Evolutionary conservation across 441 rosid species (phyloP).

Genomic region (Populus hybrid): DNA sequence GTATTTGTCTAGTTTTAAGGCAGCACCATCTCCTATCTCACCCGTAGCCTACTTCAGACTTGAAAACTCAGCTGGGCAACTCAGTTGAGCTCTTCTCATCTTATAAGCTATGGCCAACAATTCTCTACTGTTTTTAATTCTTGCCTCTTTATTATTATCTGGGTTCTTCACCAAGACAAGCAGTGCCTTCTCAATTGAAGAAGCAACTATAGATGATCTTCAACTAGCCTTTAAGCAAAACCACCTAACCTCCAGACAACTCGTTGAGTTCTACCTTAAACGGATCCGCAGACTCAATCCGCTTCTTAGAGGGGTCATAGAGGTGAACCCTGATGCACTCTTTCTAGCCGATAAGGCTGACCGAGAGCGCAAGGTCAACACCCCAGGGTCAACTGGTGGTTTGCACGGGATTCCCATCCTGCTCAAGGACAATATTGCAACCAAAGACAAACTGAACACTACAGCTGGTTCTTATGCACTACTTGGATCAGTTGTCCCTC

Average conservation of each 20-base stretch:
- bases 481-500: constrained; percentile 53
- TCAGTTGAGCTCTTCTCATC: neutral
- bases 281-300: constrained; percentile 54
- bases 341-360: constrained; percentile 58
- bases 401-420: constrained; percentile 71
- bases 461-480: constrained; percentile 71
- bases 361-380: constrained; percentile 34
- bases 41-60: constrained; percentile 9
- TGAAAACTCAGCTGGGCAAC: neutral
- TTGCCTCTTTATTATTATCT: neutral
- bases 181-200: constrained; percentile 34
- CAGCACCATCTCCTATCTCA: neutral
- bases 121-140: neutral
- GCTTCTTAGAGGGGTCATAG: constrained; percentile 52
- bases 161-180: neutral
- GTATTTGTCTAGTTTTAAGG: neutral
- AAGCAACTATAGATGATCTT: constrained; percentile 49
- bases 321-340: constrained; percentile 68
- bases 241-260: constrained; percentile 54
- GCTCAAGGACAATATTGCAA: constrained; percentile 64
- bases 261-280: constrained; percentile 51
- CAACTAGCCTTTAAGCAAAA: constrained; percentile 47
- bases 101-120: neutral
- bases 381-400: constrained; percentile 8
- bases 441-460: constrained; percentile 67